Conservation (phyloP, 371 early-diverging fungal species). For the Syncephalis plumigaleata region DNA sequence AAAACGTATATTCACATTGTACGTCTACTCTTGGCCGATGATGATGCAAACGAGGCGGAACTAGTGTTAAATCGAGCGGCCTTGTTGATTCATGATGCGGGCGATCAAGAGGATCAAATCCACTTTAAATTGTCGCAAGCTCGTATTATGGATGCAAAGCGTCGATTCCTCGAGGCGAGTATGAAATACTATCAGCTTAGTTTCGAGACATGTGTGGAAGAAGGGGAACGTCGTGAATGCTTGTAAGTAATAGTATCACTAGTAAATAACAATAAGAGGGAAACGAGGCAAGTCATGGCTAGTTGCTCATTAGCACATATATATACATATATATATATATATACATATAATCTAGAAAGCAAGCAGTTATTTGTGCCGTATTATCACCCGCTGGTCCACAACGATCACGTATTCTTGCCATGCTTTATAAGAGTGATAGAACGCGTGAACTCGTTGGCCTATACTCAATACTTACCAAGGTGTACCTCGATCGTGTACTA, state of each 20-base stretch:
- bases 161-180: slow-evolving; percentile 71
- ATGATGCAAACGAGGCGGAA: slow-evolving; percentile 65
- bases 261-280: too few species aligned
- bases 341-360: slow-evolving; percentile 33
- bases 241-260: too few species aligned
- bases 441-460: slow-evolving; percentile 22
- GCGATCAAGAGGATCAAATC: slow-evolving; percentile 26
- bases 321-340: too few species aligned
- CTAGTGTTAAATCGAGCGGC: slow-evolving; percentile 68
- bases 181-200: slow-evolving; percentile 69
- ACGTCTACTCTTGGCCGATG: slow-evolving; percentile 65
- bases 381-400: slow-evolving; percentile 86
- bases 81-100: slow-evolving; percentile 34
- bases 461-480: slow-evolving; percentile 70
- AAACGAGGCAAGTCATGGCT: neutral
- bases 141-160: slow-evolving; percentile 67
- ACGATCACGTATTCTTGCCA: slow-evolving; percentile 69
- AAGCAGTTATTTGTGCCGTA: slow-evolving; percentile 65
- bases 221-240: slow-evolving; percentile 40
- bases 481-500: slow-evolving; percentile 77
- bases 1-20: slow-evolving; percentile 69
- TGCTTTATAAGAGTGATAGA: slow-evolving; percentile 83
- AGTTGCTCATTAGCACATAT: neutral
- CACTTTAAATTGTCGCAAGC: slow-evolving; percentile 67
- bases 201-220: slow-evolving; percentile 40